A percentile compares a stretch with the other conserved stretches of the same genome.
Conservation (phyloP, 441 rosid species). For the Populus tomentosa region DNA sequence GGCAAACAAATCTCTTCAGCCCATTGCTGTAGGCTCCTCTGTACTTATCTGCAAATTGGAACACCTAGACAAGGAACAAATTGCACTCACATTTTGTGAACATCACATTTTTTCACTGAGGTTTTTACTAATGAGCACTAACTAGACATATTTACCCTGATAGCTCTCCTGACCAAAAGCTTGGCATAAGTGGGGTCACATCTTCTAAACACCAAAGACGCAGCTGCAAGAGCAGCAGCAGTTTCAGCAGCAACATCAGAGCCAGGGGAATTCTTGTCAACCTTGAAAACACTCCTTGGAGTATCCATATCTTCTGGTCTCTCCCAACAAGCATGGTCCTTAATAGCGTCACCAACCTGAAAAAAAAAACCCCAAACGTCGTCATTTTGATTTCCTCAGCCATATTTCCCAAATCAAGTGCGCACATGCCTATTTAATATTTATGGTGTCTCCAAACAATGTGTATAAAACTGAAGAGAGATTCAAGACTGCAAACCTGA, state of each 20-base stretch:
- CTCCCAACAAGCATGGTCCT: conserved; percentile 94
- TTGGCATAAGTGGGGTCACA: conserved; percentile 69
- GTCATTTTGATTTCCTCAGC: background rate
- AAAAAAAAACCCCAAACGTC: conserved; percentile 3
- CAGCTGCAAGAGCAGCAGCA: conserved; percentile 81
- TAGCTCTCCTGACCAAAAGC: conserved; percentile 53
- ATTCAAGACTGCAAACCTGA: conserved; percentile 44
- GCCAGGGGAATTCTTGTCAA: conserved; percentile 73
- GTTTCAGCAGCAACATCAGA: conserved; percentile 91
- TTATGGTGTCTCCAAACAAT: background rate
- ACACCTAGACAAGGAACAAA: conserved; percentile 37
- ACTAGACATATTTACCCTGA: conserved; percentile 12
- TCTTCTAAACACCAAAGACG: conserved; percentile 72
- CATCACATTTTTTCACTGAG: background rate
- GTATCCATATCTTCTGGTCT: conserved; percentile 98
- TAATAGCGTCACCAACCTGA: conserved; percentile 88
- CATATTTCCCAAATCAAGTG: background rate
- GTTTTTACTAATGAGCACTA: background rate
- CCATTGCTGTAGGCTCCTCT: conserved; percentile 88
- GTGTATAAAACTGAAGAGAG: background rate
- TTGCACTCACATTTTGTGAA: background rate
- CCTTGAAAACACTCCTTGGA: conserved; percentile 56
- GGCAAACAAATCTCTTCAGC: conserved; percentile 64
- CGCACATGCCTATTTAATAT: background rate
- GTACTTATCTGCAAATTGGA: conserved; percentile 68